Conservation (phyloP, 495 filamentous ascomycete genomes). For the Achaetomiella virescens region DNA sequence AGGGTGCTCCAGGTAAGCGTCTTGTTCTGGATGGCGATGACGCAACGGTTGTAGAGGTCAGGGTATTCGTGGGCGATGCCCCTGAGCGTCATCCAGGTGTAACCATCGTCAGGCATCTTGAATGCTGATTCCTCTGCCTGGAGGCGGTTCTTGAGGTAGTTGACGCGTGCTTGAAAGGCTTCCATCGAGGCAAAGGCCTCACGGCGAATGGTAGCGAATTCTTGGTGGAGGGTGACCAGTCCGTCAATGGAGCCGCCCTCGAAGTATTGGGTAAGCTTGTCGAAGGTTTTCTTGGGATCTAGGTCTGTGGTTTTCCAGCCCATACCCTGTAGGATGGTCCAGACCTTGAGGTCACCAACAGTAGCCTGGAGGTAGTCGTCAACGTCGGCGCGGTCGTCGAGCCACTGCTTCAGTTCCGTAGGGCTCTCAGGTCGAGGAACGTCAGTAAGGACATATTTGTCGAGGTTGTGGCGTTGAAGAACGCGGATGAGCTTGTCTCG, state of each 20-base stretch:
- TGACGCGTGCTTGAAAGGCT: background rate
- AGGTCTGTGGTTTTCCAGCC: background rate
- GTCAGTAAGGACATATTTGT: background rate
- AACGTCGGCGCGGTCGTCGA: background rate
- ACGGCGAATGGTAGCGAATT: background rate
- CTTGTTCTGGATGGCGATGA: too few relatives aligned
- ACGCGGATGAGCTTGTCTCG: background rate
- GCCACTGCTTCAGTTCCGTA: background rate
- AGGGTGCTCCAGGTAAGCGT: too few relatives aligned
- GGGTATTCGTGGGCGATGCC: background rate
- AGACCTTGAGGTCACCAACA: background rate
- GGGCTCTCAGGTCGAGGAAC: background rate
- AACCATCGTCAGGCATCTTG: background rate
- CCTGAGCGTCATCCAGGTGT: background rate
- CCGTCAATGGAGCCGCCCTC: background rate
- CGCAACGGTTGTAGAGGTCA: background rate
- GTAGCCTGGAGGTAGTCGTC: background rate
- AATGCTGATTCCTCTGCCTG: background rate
- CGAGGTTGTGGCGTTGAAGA: background rate
- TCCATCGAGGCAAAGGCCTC: background rate
- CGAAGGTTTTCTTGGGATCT: constrained; percentile 1
- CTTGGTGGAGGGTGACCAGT: background rate
- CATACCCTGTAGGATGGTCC: background rate
- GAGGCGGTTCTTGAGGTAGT: background rate
- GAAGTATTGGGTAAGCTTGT: background rate